These are phyloP conservation scores for Pestalotiopsis sp. DNA, from an alignment of 2,329 filamentous ascomycete genomes.

Conservation along the genomic window DNA sequence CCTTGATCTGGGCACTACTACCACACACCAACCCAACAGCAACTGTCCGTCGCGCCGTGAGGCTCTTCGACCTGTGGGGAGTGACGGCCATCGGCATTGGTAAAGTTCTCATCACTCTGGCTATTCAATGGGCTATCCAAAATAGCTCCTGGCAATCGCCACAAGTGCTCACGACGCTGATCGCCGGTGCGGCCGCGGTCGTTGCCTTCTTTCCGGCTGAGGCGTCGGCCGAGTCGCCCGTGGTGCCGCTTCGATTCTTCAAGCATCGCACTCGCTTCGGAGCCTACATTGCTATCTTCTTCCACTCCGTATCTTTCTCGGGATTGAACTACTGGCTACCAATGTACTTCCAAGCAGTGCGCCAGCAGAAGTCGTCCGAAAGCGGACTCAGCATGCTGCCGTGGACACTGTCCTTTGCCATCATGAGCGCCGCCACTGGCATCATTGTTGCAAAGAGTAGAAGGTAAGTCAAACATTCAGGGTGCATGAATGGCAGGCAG, in stretches of 20 bases:
- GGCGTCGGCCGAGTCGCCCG: neutral
- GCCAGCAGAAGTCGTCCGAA: neutral
- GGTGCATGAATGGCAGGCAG: neutral
- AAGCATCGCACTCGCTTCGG: constrained; percentile 1
- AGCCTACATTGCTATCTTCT: neutral
- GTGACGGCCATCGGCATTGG: neutral
- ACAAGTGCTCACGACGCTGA: neutral
- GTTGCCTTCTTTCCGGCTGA: neutral
- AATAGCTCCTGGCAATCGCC: neutral
- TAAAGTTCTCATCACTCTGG: constrained; percentile 7
- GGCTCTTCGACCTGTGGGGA: constrained; percentile 2
- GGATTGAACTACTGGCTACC: constrained; percentile 4
- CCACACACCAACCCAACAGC: neutral
- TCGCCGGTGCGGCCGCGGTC: neutral
- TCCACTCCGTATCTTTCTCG: neutral
- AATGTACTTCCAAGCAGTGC: constrained; percentile 7
- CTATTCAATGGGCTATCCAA: constrained; percentile 2
- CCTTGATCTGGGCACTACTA: neutral
- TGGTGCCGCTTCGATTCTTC: neutral
- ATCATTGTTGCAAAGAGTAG: neutral
- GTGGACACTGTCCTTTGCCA: constrained; percentile 2
- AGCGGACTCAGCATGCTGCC: constrained; percentile 8
- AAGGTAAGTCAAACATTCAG: neutral
- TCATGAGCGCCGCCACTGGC: constrained; percentile 6
- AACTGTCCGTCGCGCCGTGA: neutral